Base-by-base conservation (phyloP, 208 protist genomes). In the Trypanosoma cruzi region DNA sequence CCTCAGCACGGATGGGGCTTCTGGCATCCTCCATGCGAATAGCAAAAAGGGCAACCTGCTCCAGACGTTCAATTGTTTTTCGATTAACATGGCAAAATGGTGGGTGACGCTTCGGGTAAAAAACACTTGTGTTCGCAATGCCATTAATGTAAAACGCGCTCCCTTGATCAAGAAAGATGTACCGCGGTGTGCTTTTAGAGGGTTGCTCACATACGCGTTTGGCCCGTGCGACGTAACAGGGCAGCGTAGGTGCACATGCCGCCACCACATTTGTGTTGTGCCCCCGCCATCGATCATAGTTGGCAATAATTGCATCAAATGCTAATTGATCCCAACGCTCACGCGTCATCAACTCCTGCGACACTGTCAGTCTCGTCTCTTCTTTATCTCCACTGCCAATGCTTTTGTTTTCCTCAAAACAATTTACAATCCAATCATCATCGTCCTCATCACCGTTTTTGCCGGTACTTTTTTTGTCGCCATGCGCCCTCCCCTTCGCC, bases 241-340 rank as follows among this genome's bases (percentile, higher is more conserved):
- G 63, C 34, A 62, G 24, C 2, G 0, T 7, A 0, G 59, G 46
- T 1, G 28, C 52, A 59, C 77, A 82, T 16, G 64, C 66, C 18
- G 42, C 65, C 29, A 79, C 13, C 1, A 50, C 65, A 59, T 72
- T 77, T 3, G 54, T 37, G 64, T 84, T 84, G 70, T 84, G 79
- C 10, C 74, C 79, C 22, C 48, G 24, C 79, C 79, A 84, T 13
- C 81, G 57, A 53, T 86, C 81, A 5, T 29, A 44, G 56, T 86
- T 86, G 58, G 65, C 81, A 65, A 86, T 81, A 42, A 86, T 77
- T 31, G 61, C 36, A 42, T 86, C 81, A 50, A 79, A 86, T 20
- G 79, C 55, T 16, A 76, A 13, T 37, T 73, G 64, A 52, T 77
- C 68, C 49, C 64, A 79, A 1, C 68, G 57, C 62, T 86, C 81